Evolutionary conservation across 441 rosid species (phyloP), one percentile per base, ranked within the genome.

Genomic region (Metrosideros polymorpha): DNA sequence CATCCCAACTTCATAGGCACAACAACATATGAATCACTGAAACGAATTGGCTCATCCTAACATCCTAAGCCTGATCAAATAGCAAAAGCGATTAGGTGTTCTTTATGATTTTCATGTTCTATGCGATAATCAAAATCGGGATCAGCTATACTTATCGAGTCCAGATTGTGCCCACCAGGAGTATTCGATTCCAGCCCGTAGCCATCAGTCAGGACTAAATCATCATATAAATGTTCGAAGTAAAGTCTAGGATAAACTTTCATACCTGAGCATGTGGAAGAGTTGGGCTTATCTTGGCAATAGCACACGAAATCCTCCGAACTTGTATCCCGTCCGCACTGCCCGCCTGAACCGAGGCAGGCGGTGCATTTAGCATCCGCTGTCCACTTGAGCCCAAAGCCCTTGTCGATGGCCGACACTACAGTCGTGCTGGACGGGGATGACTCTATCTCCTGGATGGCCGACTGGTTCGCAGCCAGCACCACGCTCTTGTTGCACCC

Each of bases 371-470:
- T 1, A 32, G 84, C 22, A 0, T 77, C 75, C 35, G 27, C 87
- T 47, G 30, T 19, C 92, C 92, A 86, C 79, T 12, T 9, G 84
- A 94, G 59, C 85, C 85, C 91, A 35, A 95, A 93, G 53, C 76
- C 95, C 94, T 51, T 55, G 1, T 24, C n/a, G 14, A 93, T 82
- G 59, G 90, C 91, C 6, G 10, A 32, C 27, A 18, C 3, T 24
- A 93, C 29, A 84, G 86, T 52, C 0, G 45, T 84, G 17, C 0
- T 0, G 39, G 4, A 42, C 0, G 35, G 24, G 56, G 0, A 1
- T 0, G 0, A 1, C 66, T 56, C 51, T 13, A 91, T 9, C 56
- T 54, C 51, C 49, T 1, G 0, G 14, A 88, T 1, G 2, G 86
- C 25, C 0, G 89, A 47, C 19, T 45, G 22, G 47, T 6, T 55